A percentile compares a stretch with the other conserved stretches of the same genome.
Evolutionary conservation across 306 rosid genomes (phyloP).

Genomic region (Pueraria montana): DNA sequence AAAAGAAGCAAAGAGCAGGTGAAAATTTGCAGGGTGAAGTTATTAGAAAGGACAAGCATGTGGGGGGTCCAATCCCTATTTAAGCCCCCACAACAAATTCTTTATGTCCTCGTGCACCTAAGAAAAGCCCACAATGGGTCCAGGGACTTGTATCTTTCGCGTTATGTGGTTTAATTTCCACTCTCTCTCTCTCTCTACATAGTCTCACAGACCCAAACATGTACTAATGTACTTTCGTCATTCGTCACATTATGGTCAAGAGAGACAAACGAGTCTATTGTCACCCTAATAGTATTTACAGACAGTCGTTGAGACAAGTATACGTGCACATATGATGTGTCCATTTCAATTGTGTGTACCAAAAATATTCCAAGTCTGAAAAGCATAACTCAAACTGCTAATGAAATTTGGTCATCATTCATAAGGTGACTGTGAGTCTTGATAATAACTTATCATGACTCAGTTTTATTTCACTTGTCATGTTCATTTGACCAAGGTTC

Average conservation of each 20-base stretch:
- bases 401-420: conserved; percentile 33
- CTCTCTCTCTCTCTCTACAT: conserved; percentile 14
- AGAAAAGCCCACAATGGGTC: conserved; percentile 49
- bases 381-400: conserved; percentile 45
- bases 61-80: conserved; percentile 60
- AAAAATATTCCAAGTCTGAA: conserved; percentile 50
- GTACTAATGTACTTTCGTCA: conserved; percentile 52
- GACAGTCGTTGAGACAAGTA: conserved; percentile 55
- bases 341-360: conserved; percentile 55
- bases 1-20: conserved; percentile 75
- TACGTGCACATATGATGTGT: conserved; percentile 59
- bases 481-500: not conserved
- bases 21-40: conserved; percentile 58
- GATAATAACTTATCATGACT: conserved; percentile 32
- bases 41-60: conserved; percentile 66
- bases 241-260: conserved; percentile 52
- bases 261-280: conserved; percentile 52
- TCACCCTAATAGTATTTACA: conserved; percentile 50
- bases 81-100: conserved; percentile 63
- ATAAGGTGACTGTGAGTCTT: conserved; percentile 11
- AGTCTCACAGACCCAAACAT: conserved; percentile 41
- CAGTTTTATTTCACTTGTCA: not conserved
- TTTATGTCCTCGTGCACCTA: conserved; percentile 52
- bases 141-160: conserved; percentile 52
- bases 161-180: conserved; percentile 47